A percentile compares a stretch with the other conserved stretches of the same genome.
Conservation (phyloP, 805 yeast genomes). For the Ogataea ganodermae region DNA sequence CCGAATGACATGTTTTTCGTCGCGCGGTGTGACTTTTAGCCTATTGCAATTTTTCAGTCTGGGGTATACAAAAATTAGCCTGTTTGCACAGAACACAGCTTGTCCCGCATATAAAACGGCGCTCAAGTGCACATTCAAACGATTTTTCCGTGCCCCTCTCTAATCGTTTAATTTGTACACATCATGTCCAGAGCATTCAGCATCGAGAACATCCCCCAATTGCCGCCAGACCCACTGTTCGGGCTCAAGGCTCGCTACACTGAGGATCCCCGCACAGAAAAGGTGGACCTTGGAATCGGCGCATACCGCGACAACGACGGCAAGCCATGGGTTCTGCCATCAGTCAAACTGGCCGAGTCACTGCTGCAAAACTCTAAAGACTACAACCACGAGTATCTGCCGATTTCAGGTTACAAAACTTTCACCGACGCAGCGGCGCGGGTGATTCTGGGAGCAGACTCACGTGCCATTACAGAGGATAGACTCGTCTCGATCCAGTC, state of each 20-base stretch:
- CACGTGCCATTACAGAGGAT: conserved; percentile 49
- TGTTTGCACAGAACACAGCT: background rate
- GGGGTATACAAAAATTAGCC: background rate
- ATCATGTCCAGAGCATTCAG: conserved; percentile 28
- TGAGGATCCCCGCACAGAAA: conserved; percentile 58
- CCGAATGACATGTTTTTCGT: conserved; percentile 2
- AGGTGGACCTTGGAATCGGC: conserved; percentile 88
- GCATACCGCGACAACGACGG: conserved; percentile 93
- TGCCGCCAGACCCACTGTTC: conserved; percentile 88
- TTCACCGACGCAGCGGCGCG: conserved; percentile 72
- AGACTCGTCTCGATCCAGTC: conserved; percentile 70
- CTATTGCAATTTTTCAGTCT: background rate
- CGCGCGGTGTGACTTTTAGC: conserved; percentile 4
- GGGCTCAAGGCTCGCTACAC: conserved; percentile 70
- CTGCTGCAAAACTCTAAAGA: conserved; percentile 56
- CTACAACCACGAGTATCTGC: conserved; percentile 84
- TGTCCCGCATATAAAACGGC: background rate
- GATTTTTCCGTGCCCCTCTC: no score
- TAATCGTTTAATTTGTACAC: no score
- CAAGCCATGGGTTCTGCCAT: conserved; percentile 85
- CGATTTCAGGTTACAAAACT: conserved; percentile 73
- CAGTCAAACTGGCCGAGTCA: conserved; percentile 72
- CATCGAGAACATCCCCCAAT: conserved; percentile 47
- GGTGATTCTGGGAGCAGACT: conserved; percentile 67
- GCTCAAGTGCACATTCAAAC: background rate